These are phyloP conservation scores for Helicostylum pulchrum DNA, from an alignment of 192 early-diverging fungal genomes.

Conservation along the genomic window DNA sequence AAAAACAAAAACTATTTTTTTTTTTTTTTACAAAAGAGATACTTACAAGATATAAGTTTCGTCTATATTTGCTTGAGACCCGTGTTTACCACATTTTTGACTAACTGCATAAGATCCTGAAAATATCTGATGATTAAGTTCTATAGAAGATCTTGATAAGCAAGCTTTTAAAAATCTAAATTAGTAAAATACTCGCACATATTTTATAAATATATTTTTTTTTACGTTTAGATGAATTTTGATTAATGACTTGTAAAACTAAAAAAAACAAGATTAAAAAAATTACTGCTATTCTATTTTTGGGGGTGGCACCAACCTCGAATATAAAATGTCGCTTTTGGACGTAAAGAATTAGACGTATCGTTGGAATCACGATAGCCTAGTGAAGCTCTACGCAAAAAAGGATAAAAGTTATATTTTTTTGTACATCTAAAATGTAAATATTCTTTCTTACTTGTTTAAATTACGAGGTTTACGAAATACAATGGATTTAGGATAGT, in stretches of 20 bases:
- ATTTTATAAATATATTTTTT: not conserved
- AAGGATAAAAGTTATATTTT: no score
- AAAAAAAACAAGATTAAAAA: not conserved
- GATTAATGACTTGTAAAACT: slow-evolving; percentile 13
- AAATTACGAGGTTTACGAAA: slow-evolving; percentile 23
- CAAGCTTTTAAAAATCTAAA: no score
- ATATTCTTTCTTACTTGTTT: not conserved
- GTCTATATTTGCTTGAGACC: slow-evolving; percentile 22
- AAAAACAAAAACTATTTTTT: not conserved
- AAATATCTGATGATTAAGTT: slow-evolving; percentile 10
- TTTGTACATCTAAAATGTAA: not conserved
- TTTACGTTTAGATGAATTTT: slow-evolving; percentile 16
- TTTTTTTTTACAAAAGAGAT: no score
- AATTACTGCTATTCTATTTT: not conserved
- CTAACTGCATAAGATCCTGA: slow-evolving; percentile 6
- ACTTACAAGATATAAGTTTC: slow-evolving; percentile 29
- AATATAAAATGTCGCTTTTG: slow-evolving; percentile 27
- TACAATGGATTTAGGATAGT: slow-evolving; percentile 15
- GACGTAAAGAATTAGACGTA: not conserved
- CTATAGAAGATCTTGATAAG: slow-evolving; percentile 4
- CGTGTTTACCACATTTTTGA: slow-evolving; percentile 25
- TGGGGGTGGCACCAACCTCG: slow-evolving; percentile 10
- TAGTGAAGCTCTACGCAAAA: not conserved
- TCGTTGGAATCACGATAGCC: not conserved
- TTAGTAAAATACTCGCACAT: no score